Evolutionary conservation across 441 rosid species (phyloP), one percentile per base, ranked within the genome.

Genomic region (Sinapis alba): DNA sequence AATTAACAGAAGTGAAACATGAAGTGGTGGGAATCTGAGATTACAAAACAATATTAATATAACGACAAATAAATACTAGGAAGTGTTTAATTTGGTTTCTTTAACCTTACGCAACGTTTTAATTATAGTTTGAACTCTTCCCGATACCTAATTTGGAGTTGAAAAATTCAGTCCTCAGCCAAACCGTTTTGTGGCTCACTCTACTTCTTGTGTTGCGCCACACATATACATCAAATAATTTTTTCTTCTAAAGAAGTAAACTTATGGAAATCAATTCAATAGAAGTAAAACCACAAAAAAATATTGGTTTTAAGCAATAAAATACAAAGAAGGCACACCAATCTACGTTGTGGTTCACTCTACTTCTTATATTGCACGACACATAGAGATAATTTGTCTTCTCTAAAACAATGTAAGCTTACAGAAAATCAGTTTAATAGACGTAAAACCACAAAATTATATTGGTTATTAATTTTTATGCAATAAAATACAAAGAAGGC

Each of bases 121-220:
- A 76, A 70, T 76, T 70, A n/a, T n/a, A 76, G 71, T 45, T 63
- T 70, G 62, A 57, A 24, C 75, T 64, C 71, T 76, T 76, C 80
- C 71, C 80, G 8, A 70, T 57, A 76, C 80, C 71, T 76, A 76
- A 76, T 69, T 69, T 53, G 66, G 79, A 76, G 75, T 76, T 76
- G 74, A 10, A 76, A 62, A 69, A 41, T 63, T 69, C 79, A 76
- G 75, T 69, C 66, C 24, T 63, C 18, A 69, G 79, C 79, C 79
- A 63, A 76, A 76, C 75, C 50, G 65, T 4, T 69, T 54, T 76
- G 70, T 76, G 79, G 74, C 61, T 76, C 79, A 69, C 65, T 76
- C 51, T 20, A 62, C 51, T 69, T 76, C 74, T 67, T 76, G 27
- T 62, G 74, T 68, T 75, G 13, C 63, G 19, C 78, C 78, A 75